Conservation (phyloP, 169 alveolate species). For the Plasmodium knowlesi region DNA sequence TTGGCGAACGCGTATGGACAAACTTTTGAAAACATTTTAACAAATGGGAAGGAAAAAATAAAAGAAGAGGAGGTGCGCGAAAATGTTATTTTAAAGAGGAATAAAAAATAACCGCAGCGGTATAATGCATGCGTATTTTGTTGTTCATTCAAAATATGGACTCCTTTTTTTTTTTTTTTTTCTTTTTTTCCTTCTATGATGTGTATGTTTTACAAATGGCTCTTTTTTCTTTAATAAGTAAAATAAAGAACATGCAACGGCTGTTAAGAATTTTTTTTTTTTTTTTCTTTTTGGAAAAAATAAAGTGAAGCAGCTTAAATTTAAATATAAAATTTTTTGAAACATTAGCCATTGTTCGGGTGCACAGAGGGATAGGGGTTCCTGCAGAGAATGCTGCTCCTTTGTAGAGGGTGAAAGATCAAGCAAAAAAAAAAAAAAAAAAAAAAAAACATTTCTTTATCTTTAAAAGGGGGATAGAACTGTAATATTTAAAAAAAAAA, state of each 20-base stretch:
- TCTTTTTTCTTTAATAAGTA: neutral
- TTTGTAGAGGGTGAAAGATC: neutral
- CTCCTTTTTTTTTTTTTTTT: neutral
- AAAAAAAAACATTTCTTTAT: neutral
- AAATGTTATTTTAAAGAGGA: neutral
- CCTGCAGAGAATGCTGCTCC: neutral
- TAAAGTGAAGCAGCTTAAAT: neutral
- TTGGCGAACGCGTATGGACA: neutral
- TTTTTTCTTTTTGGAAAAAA: neutral
- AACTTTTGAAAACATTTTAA: neutral
- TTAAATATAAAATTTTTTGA: neutral
- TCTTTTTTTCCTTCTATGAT: neutral
- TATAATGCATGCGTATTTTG: neutral
- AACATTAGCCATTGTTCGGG: neutral
- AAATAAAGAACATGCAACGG: neutral
- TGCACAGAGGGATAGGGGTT: neutral
- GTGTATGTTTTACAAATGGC: neutral
- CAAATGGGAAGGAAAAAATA: neutral
- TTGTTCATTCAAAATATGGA: neutral
- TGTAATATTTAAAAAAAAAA: neutral
- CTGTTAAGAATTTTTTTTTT: neutral
- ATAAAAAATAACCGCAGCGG: neutral
- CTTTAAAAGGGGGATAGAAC: neutral
- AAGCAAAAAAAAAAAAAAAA: neutral
- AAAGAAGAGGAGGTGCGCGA: neutral